Evolutionary conservation across 2,329 filamentous ascomycete species (phyloP), one percentile per base, ranked within the genome.

Genomic region (Fusarium sp.): DNA sequence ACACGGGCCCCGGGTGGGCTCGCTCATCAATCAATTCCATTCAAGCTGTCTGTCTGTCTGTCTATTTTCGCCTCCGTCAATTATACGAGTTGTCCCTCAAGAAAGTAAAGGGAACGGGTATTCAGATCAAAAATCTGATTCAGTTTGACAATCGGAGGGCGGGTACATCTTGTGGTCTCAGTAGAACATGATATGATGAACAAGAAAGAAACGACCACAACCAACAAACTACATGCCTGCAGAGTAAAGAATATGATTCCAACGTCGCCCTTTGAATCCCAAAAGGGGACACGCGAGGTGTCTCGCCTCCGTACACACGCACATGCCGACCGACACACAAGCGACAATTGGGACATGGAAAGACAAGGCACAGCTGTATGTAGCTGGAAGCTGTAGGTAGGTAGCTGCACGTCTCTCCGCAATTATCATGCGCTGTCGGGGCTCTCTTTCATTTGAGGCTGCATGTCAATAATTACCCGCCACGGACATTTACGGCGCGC

Each of bases 1-100:
- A 75, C 75, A 76, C 75, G 75, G 75, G 58, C 75, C 71, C 62
- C 51, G 14, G 17, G 62, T 63, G 73, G 75, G 75, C 59, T 56
- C 31, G 59, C 14, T 56, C 49, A 57, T 63, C 31, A 58, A 63
- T 66, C 64, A 57, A 72, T 51, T 58, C 56, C 61, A 60, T 61
- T 65, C 64, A 64, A 33, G 24, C 38, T 20, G 46, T 40, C 33
- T 56, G 24, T 24, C 42, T 64, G 36, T 63, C 42, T 62, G 46
- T 63, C 61, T 63, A 44, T 63, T 57, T 57, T 57, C 51, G 58
- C 70, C 62, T 59, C 62, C 42, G 58, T 53, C 57, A 51, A 59
- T 53, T 51, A 60, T 66, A 64, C 64, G 67, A 71, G 64, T 53
- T 53, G 60, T 42, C 44, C 40, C 33, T 59, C 22, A 29, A 58